Base-by-base conservation (phyloP, 192 early-diverging fungal species). In the Coemansia sp. region DNA sequence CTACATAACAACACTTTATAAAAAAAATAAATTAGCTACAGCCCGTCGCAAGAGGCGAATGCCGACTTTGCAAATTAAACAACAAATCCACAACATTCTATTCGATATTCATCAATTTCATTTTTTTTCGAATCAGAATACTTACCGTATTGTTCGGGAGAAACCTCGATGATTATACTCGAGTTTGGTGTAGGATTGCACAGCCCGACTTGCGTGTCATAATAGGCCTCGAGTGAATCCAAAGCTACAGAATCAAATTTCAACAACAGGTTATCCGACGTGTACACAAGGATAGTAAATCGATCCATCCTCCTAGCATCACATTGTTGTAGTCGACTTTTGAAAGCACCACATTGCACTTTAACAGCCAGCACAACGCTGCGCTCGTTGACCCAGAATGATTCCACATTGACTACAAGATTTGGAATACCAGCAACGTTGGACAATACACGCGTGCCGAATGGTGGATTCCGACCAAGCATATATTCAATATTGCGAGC, bases 381-480 rank as follows among this genome's bases (percentile, higher is more conserved):
- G 28, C 20, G 15, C 3, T n/a, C 30, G 22, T 72, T 63, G 0
- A 65, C 25, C 70, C 70, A 72, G 14, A 29, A 24, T 7, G 38
- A 26, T 1, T 36, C 13, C 44, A 65, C 48, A 11, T 52, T 43
- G 1, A 58, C 27, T 1, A 26, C 41, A 20, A 19, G 48, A 3
- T 5, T 9, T 0, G 63, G 63, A n/a, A 72, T 19, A 0, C 14
- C 19, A 9, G 53, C 35, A 0, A 58, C 62, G 19, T 28, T 50
- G 3, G 58, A 25, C 2, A 64, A 18, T 20, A 82, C 64, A 38
- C 74, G 81, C 53, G 80, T 83, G 9, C 85, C 85, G 52, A 81
- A 79, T 36, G 83, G 80, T 5, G 83, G 83, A 24, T 82, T 80
- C 4, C 80, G 65, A 5, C 58, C 68, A 4, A 80, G 60, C 0